Percentiles rank a stretch among this genome's conserved stretches.
Evolutionary conservation across 805 yeast genomes (phyloP).

Genomic region (Nakazawaea anatomiae): DNA sequence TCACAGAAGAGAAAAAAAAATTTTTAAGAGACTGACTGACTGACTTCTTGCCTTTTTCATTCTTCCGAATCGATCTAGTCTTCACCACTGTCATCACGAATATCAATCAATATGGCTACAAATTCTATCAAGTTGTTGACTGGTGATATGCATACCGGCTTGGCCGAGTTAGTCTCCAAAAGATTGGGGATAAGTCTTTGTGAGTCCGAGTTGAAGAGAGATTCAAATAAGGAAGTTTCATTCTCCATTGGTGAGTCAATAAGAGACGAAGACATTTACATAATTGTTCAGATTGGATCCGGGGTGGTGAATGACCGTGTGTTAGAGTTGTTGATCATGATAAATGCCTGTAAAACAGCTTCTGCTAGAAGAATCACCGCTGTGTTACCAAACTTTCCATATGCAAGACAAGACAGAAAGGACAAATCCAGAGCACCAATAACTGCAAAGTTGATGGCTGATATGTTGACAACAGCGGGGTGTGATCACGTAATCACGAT

Average conservation of each 20-base stretch:
- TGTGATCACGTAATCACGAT: conserved; percentile 82
- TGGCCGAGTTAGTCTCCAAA: conserved; percentile 64
- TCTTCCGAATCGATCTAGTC: no score
- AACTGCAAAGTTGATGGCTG: conserved; percentile 80
- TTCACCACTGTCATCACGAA: background rate
- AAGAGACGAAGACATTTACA: conserved; percentile 78
- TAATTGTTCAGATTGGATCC: conserved; percentile 74
- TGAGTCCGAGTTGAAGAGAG: conserved; percentile 59
- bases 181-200: conserved; percentile 54
- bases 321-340: conserved; percentile 69
- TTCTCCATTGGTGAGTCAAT: conserved; percentile 77
- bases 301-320: conserved; percentile 74
- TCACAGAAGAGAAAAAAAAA: conserved; percentile 1
- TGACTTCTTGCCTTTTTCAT: no score
- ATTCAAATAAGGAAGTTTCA: conserved; percentile 67
- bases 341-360: conserved; percentile 78
- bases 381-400: conserved; percentile 77
- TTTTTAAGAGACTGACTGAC: background rate
- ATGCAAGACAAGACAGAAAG: conserved; percentile 85
- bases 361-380: conserved; percentile 81
- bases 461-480: conserved; percentile 77
- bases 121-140: conserved; percentile 66
- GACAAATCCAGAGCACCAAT: conserved; percentile 83
- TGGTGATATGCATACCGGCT: conserved; percentile 60
- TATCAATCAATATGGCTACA: conserved; percentile 49